Percentiles rank a stretch among this genome's conserved stretches.
phyloP scores from a whole-genome alignment of 2,329 filamentous ascomycete genomes.

The Fusarium mexicanum region DNA sequence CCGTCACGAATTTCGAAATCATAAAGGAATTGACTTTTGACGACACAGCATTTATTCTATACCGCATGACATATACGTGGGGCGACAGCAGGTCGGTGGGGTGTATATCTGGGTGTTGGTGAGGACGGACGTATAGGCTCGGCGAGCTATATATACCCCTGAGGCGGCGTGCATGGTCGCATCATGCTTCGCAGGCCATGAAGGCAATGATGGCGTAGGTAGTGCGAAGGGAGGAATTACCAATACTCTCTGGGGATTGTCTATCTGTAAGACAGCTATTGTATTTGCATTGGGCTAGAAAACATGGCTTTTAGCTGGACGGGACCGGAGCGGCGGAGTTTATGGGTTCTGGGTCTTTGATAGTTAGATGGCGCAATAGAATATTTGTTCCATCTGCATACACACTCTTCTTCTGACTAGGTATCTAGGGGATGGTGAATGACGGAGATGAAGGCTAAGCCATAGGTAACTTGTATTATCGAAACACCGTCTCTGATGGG shows the following conservation, averaged over 20 bases:
- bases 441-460: neutral
- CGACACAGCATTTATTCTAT: constrained; percentile 41
- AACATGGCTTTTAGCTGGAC: constrained; percentile 41
- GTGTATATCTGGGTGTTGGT: constrained; percentile 13
- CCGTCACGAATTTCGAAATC: constrained; percentile 42
- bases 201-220: constrained; percentile 12
- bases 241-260: constrained; percentile 20
- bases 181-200: neutral
- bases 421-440: neutral
- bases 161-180: constrained; percentile 3
- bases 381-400: constrained; percentile 32
- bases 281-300: constrained; percentile 44
- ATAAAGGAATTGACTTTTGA: constrained; percentile 43
- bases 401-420: neutral
- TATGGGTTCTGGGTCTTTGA: constrained; percentile 41
- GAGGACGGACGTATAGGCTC: constrained; percentile 30
- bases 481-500: neutral
- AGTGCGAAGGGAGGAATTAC: constrained; percentile 18
- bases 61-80: constrained; percentile 33
- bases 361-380: constrained; percentile 39
- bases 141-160: constrained; percentile 37
- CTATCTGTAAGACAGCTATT: constrained; percentile 38
- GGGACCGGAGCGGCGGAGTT: constrained; percentile 50
- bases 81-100: constrained; percentile 10
- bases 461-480: neutral